Base-by-base conservation (phyloP, 1,139 yeast genomes). In the Blastobotrys proliferans region DNA sequence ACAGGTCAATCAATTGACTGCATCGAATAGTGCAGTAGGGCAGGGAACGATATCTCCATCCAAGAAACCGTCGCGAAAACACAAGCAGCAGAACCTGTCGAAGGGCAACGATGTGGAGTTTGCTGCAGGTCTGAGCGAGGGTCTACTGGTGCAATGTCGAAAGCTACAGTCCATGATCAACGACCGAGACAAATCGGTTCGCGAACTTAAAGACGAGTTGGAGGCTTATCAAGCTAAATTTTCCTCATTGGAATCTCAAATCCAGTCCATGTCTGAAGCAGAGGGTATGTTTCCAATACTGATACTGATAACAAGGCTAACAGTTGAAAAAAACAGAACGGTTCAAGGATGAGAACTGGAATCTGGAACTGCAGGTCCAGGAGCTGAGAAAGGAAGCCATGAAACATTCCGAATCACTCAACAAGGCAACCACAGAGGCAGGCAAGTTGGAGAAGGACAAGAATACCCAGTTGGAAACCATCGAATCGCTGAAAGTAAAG, bases 111-210 rank as follows among this genome's bases (percentile, higher is more conserved):
- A 86, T 51, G 78, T 85, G 68, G 79, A 81, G 54, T 87, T 87
- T 61, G 86, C 85, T 4, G 83, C 88, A 43, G 94, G 87, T 1
- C 67, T 88, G 49, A 83, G 94, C 62, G 95, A 87, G 57, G 83
- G 81, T 43, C 68, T 88, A 48, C 70, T 88, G 22, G 69, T 75
- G 21, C 94, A 88, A 64, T 86, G 95, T 57, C 76, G 97, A 51
- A 72, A 83, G 49, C 70, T 87, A 45, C 84, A 80, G 43, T 81
- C 82, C 6, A 54, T 54, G 26, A 46, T 62, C n/a, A 51, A 52
- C 28, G 90, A 83, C 48, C 83, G 81, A 57, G 77, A 74, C 44
- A 71, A 70, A 51, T 72, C 74, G 45, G 45, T 58, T 18, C 49
- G 70, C 49, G 57, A 69, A 5, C 61, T 72, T 9, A 66, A 66